Conservation (phyloP, 192 early-diverging fungal species). For the Paraglomus occultum region DNA sequence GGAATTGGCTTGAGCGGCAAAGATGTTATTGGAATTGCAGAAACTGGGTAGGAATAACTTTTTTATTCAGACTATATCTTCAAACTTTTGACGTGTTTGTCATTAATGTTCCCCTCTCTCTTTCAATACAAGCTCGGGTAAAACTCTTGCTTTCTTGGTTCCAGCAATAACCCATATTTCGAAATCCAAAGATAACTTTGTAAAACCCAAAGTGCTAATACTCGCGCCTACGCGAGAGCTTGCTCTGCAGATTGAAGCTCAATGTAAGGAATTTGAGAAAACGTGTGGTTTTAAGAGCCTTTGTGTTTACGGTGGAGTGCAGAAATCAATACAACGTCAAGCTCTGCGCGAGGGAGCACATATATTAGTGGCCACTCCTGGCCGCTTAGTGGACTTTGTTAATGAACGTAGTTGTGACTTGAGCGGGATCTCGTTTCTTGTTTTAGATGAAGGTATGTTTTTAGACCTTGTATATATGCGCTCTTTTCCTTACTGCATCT, state of each 20-base stretch:
- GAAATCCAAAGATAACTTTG: constrained; percentile 61
- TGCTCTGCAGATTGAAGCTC: constrained; percentile 92
- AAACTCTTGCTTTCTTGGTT: constrained; percentile 93
- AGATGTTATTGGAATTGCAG: constrained; percentile 94
- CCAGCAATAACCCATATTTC: constrained; percentile 84
- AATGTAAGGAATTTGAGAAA: constrained; percentile 71
- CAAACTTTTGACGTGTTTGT: constrained; percentile 42
- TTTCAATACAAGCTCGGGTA: constrained; percentile 58
- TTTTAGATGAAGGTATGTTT: constrained; percentile 75
- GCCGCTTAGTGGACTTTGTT: constrained; percentile 90
- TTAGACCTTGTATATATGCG: neutral
- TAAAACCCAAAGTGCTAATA: constrained; percentile 75
- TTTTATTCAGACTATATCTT: constrained; percentile 35
- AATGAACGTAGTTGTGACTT: constrained; percentile 80
- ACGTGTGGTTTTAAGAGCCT: constrained; percentile 61
- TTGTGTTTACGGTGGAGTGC: constrained; percentile 89
- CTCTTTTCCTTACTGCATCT: neutral
- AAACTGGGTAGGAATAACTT: constrained; percentile 68
- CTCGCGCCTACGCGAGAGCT: constrained; percentile 96
- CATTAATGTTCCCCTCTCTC: constrained; percentile 1
- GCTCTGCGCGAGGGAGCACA: constrained; percentile 55
- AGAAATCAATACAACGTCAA: constrained; percentile 68
- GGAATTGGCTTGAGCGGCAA: constrained; percentile 76
- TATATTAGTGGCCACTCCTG: constrained; percentile 94
- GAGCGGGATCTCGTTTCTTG: constrained; percentile 79